A percentile compares a stretch with the other conserved stretches of the same genome.
phyloP scores from a whole-genome alignment of 345 rosid genomes.

The Barbarea vulgaris region DNA sequence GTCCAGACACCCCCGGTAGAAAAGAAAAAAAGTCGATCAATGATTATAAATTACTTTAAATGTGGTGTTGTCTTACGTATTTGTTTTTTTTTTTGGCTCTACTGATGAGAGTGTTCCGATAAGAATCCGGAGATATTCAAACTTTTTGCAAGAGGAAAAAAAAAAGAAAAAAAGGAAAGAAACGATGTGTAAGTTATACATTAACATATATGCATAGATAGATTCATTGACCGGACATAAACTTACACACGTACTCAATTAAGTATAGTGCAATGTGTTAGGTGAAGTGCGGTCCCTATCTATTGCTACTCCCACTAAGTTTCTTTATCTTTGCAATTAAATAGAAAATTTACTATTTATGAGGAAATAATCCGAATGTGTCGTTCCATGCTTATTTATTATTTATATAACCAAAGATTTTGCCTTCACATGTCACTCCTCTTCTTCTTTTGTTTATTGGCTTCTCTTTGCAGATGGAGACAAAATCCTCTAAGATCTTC shows the following conservation, averaged over 20 bases:
- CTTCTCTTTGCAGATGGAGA: constrained; percentile 38
- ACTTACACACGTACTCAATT: constrained; percentile 13
- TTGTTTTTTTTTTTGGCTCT: neutral
- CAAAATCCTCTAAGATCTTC: constrained; percentile 26
- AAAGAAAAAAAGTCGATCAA: no score
- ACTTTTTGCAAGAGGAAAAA: neutral
- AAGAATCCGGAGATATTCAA: neutral
- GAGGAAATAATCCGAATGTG: constrained; percentile 3
- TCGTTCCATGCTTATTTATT: constrained; percentile 35
- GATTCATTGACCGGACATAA: neutral
- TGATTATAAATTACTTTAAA: neutral
- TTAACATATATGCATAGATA: constrained; percentile 10
- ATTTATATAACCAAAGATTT: constrained; percentile 2
- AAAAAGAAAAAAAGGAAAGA: neutral
- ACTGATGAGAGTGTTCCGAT: neutral
- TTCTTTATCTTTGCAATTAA: constrained; percentile 17
- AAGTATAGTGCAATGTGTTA: constrained; percentile 35
- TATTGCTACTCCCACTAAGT: constrained; percentile 41
- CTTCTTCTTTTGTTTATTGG: no score
- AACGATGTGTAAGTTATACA: neutral
- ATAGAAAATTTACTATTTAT: constrained; percentile 14
- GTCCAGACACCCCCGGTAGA: no score
- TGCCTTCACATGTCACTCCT: constrained; percentile 9
- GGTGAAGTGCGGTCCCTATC: constrained; percentile 38
- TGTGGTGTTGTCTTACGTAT: neutral